phyloP scores from a whole-genome alignment of 2,329 filamentous ascomycete genomes.

The Dothistroma septosporum region DNA sequence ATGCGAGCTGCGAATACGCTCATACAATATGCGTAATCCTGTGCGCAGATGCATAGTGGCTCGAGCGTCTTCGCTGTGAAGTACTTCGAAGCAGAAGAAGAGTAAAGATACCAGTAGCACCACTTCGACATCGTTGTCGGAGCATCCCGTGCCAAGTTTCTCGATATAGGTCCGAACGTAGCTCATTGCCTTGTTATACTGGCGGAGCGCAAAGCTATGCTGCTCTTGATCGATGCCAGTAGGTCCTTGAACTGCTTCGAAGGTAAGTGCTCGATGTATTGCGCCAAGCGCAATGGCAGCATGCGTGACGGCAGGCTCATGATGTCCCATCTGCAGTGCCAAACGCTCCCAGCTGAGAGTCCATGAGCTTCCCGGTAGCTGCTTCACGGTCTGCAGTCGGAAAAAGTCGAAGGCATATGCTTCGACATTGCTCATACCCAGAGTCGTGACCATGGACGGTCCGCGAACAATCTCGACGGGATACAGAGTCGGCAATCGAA shows the following conservation, averaged over 20 bases:
- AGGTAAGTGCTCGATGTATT: constrained; percentile 14
- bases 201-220: constrained; percentile 13
- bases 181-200: constrained; percentile 18
- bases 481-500: constrained; percentile 7
- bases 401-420: constrained; percentile 22
- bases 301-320: constrained; percentile 18
- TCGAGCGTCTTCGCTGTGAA: constrained; percentile 15
- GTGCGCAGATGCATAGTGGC: constrained; percentile 16
- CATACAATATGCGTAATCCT: constrained; percentile 17
- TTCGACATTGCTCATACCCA: constrained; percentile 10
- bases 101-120: constrained; percentile 16
- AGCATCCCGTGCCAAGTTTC: constrained; percentile 3
- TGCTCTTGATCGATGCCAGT: constrained; percentile 11
- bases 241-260: constrained; percentile 1
- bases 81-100: constrained; percentile 21
- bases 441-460: constrained; percentile 3
- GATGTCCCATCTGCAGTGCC: constrained; percentile 15
- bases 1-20: constrained; percentile 5
- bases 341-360: constrained; percentile 18
- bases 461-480: constrained; percentile 6
- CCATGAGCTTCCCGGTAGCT: constrained; percentile 20
- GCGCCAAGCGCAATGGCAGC: constrained; percentile 16
- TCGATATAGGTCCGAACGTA: constrained; percentile 15
- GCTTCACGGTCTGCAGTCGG: constrained; percentile 15
- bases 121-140: constrained; percentile 15